Evolutionary conservation across 768 basidiomycete species (phyloP), one percentile per base, ranked within the genome.

Genomic region (Asterophora parasitica): DNA sequence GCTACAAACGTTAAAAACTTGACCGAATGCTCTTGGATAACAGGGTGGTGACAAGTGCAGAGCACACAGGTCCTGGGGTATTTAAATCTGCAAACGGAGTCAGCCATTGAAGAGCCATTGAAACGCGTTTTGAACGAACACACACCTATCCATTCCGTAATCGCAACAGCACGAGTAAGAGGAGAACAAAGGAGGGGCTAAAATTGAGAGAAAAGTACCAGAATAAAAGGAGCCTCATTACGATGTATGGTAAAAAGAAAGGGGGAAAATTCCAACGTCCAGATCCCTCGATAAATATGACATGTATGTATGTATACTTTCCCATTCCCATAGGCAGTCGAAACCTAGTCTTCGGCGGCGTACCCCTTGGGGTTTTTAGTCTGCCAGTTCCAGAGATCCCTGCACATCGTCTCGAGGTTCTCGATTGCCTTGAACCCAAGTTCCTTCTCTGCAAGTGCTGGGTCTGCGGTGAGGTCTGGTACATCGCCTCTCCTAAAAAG

Each of bases 301-400:
- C 12, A 31, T 31, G 12, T 31, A 12, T 30, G 28, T 10, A 30
- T 9, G 30, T 31, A 31, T 10, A 31, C 30, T 8, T 12, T 8
- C 30, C 30, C 30, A 31, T 9, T 3, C 28, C 9, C 30, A 9
- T 31, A 6, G 23, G 30, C 30, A 12, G 9, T 31, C 30, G 9
- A 31, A 9, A 12, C 23, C 30, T 37, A 37, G n/a, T 46, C 35
- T 26, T 46, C 10, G 16, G 11, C 75, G 26, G 11, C 75, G 53
- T 89, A 96, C 2, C 93, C 93, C 26, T 78, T 62, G 6, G 88
- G 90, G 59, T 96, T 90, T 65, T 82, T 89, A n/a, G 81, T 82
- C 72, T 98, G 95, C 92, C 94, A 99, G 70, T 94, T 94, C 96
- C 96, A 98, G 58, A 96, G 73, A 67, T 99, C 96, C 47, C 81